Percentiles rank a stretch among this genome's conserved stretches.
Conservation (phyloP, 139 green algal genomes). For the Chlorella sp. region DNA sequence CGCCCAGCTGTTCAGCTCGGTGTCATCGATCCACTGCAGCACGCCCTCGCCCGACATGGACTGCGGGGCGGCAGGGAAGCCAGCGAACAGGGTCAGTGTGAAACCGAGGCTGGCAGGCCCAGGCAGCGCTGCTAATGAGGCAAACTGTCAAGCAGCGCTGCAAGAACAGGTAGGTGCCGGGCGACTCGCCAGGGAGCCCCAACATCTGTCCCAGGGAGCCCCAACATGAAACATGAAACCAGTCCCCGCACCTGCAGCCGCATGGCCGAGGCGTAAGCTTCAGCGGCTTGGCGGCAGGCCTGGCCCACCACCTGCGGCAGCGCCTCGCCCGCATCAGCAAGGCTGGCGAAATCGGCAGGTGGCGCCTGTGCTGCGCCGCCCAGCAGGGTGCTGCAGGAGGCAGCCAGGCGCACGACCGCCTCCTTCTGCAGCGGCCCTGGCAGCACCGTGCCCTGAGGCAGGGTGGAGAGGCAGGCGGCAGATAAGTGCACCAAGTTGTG, state of each 20-base stretch:
- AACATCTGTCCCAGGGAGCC: background rate
- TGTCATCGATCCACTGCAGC: conserved; percentile 50
- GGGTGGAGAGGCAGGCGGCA: background rate
- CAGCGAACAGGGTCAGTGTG: background rate
- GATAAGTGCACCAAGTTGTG: background rate
- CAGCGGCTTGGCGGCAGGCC: background rate
- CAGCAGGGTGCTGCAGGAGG: conserved; percentile 18
- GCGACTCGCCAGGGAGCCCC: too few species aligned
- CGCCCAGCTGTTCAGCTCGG: conserved; percentile 57
- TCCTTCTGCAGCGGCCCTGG: conserved; percentile 37
- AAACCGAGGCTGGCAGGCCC: too few species aligned
- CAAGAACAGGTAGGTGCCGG: background rate
- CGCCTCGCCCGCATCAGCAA: conserved; percentile 7
- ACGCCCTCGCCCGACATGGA: conserved; percentile 55
- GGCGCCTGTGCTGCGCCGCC: conserved; percentile 6
- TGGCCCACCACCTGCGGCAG: conserved; percentile 18
- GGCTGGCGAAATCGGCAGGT: conserved; percentile 19
- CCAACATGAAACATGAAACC: background rate
- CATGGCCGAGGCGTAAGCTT: conserved; percentile 40
- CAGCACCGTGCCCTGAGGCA: conserved; percentile 29
- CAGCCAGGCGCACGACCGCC: conserved; percentile 16
- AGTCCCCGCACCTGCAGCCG: conserved; percentile 37
- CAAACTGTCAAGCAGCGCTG: background rate
- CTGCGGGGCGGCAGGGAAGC: background rate
- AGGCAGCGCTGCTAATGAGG: background rate